Base-by-base conservation (phyloP, 2,329 filamentous ascomycete genomes). In the Shiraia sp. region DNA sequence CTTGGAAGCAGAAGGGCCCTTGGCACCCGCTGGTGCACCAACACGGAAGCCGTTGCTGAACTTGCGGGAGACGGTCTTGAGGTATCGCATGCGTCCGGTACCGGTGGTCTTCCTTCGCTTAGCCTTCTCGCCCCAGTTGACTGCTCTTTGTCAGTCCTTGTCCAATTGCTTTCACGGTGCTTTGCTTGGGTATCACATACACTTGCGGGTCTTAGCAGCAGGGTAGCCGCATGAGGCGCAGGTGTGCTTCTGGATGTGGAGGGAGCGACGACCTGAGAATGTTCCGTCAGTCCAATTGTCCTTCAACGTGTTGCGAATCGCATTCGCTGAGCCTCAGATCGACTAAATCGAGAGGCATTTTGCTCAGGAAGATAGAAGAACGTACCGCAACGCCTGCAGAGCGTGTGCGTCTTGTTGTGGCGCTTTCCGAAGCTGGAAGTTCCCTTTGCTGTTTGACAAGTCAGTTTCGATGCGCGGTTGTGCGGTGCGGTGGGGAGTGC, bases 71-170 rank as follows among this genome's bases (percentile, higher is more conserved):
- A 99, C 86, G 70, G 82, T 83, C 83, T 95, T 95, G 75, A 99
- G 83, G 80, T 91, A 89, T 74, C 90, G 85, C 86, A 91, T 93
- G 77, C 93, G 89, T 76, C 93, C 93, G 72, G 90, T 92, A 70
- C 93, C 93, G 74, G 88, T 92, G 72, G 92, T 96, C 91, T 96
- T 97, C 87, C 93, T 95, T 78, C 93, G 84, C 90, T 97, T 97
- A 70, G 91, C 92, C 88, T 99, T 99, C 85, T 97, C 92, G 77
- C 88, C 85, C 93, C 93, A 99, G 88, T 99, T 96, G 87, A 86
- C 92, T 97, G 73, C 68, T 34, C 32, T 39, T 37, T 55, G 59
- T 68, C 51, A 68, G 60, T 56, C 45, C 36, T 41, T 33, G 43
- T 49, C 25, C 43, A 22, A 22, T 40, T 32, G 26, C 32, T 32